These are phyloP conservation scores for Solanum bulbocastanum DNA, from an alignment of 257 asterid species.

Conservation along the genomic window DNA sequence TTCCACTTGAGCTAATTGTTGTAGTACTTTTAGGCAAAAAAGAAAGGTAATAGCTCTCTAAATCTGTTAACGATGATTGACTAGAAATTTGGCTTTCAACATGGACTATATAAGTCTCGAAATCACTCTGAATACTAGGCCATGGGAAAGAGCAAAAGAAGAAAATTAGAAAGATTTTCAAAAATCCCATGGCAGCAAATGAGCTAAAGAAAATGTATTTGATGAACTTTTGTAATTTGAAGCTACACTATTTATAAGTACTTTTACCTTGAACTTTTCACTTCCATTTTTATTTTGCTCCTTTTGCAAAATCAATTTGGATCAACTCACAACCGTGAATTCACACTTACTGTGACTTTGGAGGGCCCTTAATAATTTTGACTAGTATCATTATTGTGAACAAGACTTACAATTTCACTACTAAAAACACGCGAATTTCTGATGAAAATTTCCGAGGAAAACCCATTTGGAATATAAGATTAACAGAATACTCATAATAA, in stretches of 20 bases:
- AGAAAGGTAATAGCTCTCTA: slow-evolving; percentile 25
- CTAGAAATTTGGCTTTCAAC: slow-evolving; percentile 7
- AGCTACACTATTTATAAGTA: not conserved
- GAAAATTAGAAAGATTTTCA: not conserved
- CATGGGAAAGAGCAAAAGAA: not conserved
- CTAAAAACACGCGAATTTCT: not conserved
- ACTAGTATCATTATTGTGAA: not conserved
- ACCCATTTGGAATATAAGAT: not conserved
- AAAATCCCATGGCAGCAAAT: not conserved
- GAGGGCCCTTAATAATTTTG: not conserved
- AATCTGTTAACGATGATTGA: not conserved
- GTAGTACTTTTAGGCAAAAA: slow-evolving; percentile 14
- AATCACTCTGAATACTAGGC: not conserved
- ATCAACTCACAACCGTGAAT: not conserved
- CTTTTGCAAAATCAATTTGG: not conserved
- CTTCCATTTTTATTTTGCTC: not conserved
- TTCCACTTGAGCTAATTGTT: not conserved
- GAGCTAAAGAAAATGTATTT: not conserved
- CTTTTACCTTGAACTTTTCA: not conserved
- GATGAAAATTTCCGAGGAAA: not conserved
- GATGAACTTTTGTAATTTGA: not conserved
- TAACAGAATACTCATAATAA: not conserved
- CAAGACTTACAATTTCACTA: not conserved
- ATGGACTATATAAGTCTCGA: slow-evolving; percentile 35
- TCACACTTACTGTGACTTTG: not conserved